Evolutionary conservation across 306 rosid genomes (phyloP).

Genomic region (Hippophae rhamnoides): DNA sequence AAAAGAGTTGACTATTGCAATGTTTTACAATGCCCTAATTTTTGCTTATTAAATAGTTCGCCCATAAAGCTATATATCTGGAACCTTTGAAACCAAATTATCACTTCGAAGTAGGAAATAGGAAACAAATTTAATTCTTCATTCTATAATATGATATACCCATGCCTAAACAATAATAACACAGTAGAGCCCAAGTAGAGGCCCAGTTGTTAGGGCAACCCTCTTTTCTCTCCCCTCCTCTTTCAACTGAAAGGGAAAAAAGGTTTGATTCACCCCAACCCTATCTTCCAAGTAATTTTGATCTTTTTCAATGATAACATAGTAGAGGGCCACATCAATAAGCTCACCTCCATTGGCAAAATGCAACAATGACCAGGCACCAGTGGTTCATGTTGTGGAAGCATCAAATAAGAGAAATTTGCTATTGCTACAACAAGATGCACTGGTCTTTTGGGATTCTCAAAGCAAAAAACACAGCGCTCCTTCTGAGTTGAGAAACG

Average conservation of each 20-base stretch:
- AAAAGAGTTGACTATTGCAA: too few relatives aligned
- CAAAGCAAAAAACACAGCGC: constrained; percentile 74
- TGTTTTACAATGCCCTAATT: too few relatives aligned
- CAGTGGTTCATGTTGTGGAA: constrained; percentile 75
- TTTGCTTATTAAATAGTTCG: too few relatives aligned
- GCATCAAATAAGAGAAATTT: constrained; percentile 72
- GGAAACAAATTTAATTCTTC: neutral
- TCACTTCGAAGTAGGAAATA: neutral
- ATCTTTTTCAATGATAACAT: too few relatives aligned
- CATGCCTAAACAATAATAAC: constrained; percentile 1
- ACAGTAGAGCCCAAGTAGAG: neutral
- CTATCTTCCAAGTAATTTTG: too few relatives aligned
- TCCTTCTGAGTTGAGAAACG: constrained; percentile 59
- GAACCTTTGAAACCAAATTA: too few relatives aligned
- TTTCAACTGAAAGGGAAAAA: too few relatives aligned
- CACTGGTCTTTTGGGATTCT: constrained; percentile 63
- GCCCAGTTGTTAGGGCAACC: too few relatives aligned
- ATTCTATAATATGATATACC: neutral
- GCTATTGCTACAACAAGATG: constrained; percentile 85
- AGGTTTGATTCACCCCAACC: too few relatives aligned
- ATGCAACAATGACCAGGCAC: constrained; percentile 91
- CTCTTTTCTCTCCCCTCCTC: too few relatives aligned
- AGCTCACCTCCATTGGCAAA: constrained; percentile 70
- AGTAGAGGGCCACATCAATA: constrained; percentile 3
- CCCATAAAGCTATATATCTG: too few relatives aligned